phyloP scores from a whole-genome alignment of 306 rosid genomes.

The Corylus americana region DNA sequence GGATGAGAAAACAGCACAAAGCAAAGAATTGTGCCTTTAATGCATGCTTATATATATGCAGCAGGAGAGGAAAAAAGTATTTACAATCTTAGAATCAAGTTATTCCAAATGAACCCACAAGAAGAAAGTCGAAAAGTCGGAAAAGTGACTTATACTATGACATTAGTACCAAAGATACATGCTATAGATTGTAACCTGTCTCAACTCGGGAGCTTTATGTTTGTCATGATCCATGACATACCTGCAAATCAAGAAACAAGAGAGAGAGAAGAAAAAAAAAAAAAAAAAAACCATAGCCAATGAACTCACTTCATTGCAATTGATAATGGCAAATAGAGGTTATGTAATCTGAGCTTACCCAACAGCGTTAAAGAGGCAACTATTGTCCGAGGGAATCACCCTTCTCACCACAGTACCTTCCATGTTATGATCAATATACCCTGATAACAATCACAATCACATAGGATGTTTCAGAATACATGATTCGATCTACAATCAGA shows the following conservation, averaged over 20 bases:
- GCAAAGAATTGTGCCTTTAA: constrained; percentile 1
- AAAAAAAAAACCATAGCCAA: constrained; percentile 1
- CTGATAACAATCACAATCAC: constrained; percentile 35
- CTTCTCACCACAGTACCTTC: constrained; percentile 80
- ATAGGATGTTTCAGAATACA: not conserved
- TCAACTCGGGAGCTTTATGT: constrained; percentile 73
- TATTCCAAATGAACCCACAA: not conserved
- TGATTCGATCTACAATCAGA: not conserved
- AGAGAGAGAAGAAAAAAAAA: not conserved
- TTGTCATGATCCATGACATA: constrained; percentile 90
- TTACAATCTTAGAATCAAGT: not conserved
- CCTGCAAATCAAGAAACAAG: constrained; percentile 44
- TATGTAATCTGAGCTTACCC: constrained; percentile 55
- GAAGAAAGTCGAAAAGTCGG: not conserved
- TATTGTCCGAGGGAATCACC: constrained; percentile 84
- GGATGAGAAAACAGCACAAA: constrained; percentile 13
- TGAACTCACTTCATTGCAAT: not conserved
- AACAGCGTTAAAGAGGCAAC: constrained; percentile 94
- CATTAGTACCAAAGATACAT: not conserved
- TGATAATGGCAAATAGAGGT: not conserved
- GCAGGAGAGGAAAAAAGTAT: not conserved
- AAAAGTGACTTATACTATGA: not conserved
- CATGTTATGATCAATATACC: constrained; percentile 43
- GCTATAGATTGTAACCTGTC: constrained; percentile 60
- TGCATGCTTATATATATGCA: constrained; percentile 9